Conservation (phyloP, 1,139 yeast species). For the Blastobotrys proliferans region DNA sequence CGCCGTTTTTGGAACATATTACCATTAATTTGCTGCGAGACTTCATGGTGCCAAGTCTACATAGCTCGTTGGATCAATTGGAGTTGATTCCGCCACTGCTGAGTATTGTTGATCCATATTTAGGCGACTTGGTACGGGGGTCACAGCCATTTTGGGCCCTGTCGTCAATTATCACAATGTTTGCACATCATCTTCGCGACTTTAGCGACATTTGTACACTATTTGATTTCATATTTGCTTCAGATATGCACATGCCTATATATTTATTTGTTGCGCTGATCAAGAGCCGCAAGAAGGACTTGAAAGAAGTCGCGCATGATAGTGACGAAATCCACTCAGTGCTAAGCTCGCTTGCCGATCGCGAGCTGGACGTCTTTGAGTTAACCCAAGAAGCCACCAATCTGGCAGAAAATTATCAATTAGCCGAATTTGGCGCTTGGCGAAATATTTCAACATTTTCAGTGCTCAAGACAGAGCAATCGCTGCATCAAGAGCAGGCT, state of each 20-base stretch:
- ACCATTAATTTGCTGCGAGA: slow-evolving; percentile 70
- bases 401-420: not conserved
- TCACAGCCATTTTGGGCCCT: slow-evolving; percentile 60
- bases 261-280: slow-evolving; percentile 59
- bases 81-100: slow-evolving; percentile 61
- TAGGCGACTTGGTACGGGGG: slow-evolving; percentile 48
- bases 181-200: slow-evolving; percentile 64
- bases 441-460: slow-evolving; percentile 26
- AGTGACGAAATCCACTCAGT: slow-evolving; percentile 32
- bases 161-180: slow-evolving; percentile 72
- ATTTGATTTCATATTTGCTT: slow-evolving; percentile 61
- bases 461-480: slow-evolving; percentile 21
- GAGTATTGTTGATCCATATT: slow-evolving; percentile 44
- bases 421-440: slow-evolving; percentile 21
- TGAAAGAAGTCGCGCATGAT: slow-evolving; percentile 34
- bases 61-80: slow-evolving; percentile 62
- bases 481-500: not conserved
- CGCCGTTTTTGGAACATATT: slow-evolving; percentile 50
- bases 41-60: slow-evolving; percentile 71
- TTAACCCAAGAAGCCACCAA: not conserved
- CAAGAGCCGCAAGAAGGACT: slow-evolving; percentile 39
- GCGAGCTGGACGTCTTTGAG: slow-evolving; percentile 3
- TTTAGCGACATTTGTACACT: slow-evolving; percentile 49
- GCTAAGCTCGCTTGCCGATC: slow-evolving; percentile 17
- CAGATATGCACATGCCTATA: slow-evolving; percentile 38